Percentiles rank a stretch among this genome's conserved stretches.
These are phyloP conservation scores for Thelonectria discophora DNA, from an alignment of 2,329 filamentous ascomycete species.

Conservation along the genomic window DNA sequence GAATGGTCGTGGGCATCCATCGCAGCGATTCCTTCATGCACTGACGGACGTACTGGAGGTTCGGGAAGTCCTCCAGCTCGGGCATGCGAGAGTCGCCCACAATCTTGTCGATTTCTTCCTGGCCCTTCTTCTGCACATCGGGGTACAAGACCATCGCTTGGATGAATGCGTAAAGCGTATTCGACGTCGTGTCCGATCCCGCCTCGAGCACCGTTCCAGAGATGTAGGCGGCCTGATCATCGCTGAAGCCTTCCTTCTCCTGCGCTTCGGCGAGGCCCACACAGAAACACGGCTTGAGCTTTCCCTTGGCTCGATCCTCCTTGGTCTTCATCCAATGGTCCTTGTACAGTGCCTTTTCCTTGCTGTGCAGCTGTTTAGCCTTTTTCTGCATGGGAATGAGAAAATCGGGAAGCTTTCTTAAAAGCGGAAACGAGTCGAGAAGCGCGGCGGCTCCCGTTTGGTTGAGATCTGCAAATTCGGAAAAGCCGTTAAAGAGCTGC, in stretches of 20 bases:
- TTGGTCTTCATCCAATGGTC: slow-evolving; percentile 21
- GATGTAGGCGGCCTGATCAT: slow-evolving; percentile 30
- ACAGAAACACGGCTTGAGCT: background rate
- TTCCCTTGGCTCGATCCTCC: background rate
- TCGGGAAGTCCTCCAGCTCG: slow-evolving; percentile 47
- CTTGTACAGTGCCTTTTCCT: slow-evolving; percentile 9
- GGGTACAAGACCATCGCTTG: slow-evolving; percentile 56
- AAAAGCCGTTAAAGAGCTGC: slow-evolving; percentile 48
- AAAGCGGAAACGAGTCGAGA: slow-evolving; percentile 5
- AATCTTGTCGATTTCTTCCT: slow-evolving; percentile 50
- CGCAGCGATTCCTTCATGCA: slow-evolving; percentile 55
- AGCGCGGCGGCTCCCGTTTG: background rate
- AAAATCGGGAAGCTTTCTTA: slow-evolving; percentile 13
- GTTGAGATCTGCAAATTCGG: background rate
- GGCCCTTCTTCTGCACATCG: slow-evolving; percentile 41
- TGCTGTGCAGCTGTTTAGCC: slow-evolving; percentile 5
- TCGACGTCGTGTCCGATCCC: slow-evolving; percentile 35
- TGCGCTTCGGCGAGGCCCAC: background rate
- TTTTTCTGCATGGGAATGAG: slow-evolving; percentile 14
- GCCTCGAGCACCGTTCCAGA: slow-evolving; percentile 34
- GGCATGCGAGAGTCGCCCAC: slow-evolving; percentile 50
- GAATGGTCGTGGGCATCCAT: slow-evolving; percentile 49
- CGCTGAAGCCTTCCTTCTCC: slow-evolving; percentile 31
- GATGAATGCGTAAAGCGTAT: slow-evolving; percentile 51
- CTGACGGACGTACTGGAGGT: slow-evolving; percentile 54